phyloP scores from a whole-genome alignment of 257 asterid genomes.

The Solanum dulcamara region DNA sequence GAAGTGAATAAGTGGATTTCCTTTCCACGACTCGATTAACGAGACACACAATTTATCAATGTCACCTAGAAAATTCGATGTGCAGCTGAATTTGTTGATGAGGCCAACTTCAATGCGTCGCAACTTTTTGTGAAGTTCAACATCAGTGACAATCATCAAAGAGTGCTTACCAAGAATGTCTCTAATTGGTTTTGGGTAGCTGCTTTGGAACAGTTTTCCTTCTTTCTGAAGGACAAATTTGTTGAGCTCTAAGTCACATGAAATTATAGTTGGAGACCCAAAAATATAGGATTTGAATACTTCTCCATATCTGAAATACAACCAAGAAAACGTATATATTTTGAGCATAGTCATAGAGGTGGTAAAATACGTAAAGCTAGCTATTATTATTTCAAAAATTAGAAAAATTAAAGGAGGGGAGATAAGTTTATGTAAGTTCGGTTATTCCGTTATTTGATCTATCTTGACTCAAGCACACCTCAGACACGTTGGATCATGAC shows the following conservation, averaged over 20 bases:
- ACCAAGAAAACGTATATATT: neutral
- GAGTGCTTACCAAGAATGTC: conserved; percentile 52
- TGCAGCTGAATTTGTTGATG: conserved; percentile 35
- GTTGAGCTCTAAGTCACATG: conserved; percentile 54
- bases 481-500: neutral
- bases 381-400: neutral
- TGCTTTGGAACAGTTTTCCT: conserved; percentile 37
- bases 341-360: neutral
- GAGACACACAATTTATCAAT: conserved; percentile 21
- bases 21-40: conserved; percentile 29
- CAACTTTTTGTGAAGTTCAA: conserved; percentile 39
- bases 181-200: conserved; percentile 50
- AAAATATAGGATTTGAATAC: conserved; percentile 61
- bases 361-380: neutral
- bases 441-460: neutral
- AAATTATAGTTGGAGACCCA: conserved; percentile 59
- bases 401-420: neutral
- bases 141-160: conserved; percentile 44
- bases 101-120: conserved; percentile 32
- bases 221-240: conserved; percentile 60
- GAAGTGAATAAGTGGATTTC: conserved; percentile 19
- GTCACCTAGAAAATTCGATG: conserved; percentile 16
- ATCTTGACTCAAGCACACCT: neutral
- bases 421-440: neutral
- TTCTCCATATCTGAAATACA: conserved; percentile 37